Evolutionary conservation across 306 rosid species (phyloP), one percentile per base, ranked within the genome.

Genomic region (Acacia crassicarpa): DNA sequence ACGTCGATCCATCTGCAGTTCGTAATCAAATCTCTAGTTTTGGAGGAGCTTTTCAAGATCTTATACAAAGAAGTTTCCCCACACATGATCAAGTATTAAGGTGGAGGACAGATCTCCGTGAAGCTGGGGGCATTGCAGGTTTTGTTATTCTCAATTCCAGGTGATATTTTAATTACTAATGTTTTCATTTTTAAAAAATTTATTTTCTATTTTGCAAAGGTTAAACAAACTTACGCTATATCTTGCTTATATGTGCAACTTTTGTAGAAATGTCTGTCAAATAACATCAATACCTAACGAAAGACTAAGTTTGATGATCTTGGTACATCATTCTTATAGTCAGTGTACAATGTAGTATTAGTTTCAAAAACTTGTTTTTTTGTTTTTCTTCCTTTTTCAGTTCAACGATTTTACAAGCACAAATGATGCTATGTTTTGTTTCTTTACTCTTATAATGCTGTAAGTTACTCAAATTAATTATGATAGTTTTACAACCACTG

Each of bases 321-420:
- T 27, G 30, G 30, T 27, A 27, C 30, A 27, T 27, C 30, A n/a
- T n/a, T n/a, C n/a, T n/a, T n/a, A 27, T 27, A 27, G 1, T 27
- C 30, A 27, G 1, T 27, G 1, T 1, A 1, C 30, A 1, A 27
- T 27, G 30, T 1, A 27, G 30, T 27, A 1, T 1, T 27, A 1
- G 1, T 27, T 0, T 1, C 1, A 1, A 27, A 27, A 27, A 1
- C n/a, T n/a, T n/a, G n/a, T n/a, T n/a, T n/a, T n/a, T n/a, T n/a
- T n/a, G n/a, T n/a, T n/a, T n/a, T n/a, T n/a, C n/a, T n/a, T n/a
- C n/a, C n/a, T 27, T 27, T 27, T 27, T 1, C 1, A 27, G 30
- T 27, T 27, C 1, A 27, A 27, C 1, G 1, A 27, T 27, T 27
- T 27, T 1, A 1, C 1, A 27, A 27, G 30, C 30, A 27, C 30